These are phyloP conservation scores for Orbilia brochopaga DNA, from an alignment of 2,329 filamentous ascomycete genomes.

Conservation along the genomic window DNA sequence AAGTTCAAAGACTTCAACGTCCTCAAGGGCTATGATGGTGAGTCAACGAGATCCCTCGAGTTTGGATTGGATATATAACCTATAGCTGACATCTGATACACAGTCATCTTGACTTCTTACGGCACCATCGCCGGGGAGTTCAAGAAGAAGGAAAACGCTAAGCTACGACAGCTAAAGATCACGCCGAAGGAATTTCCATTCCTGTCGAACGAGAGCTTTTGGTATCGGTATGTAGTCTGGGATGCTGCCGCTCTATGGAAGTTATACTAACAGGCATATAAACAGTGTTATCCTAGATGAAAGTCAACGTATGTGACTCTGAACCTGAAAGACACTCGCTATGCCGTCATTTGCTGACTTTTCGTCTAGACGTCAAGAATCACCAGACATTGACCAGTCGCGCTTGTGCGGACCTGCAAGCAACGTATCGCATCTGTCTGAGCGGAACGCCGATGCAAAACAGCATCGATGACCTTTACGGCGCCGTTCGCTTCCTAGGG, in stretches of 20 bases:
- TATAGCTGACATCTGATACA: not conserved
- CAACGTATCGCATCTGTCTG: slow-evolving; percentile 73
- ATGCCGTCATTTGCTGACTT: slow-evolving; percentile 1
- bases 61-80: not conserved
- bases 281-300: slow-evolving; percentile 78
- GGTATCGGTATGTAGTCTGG: slow-evolving; percentile 31
- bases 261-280: slow-evolving; percentile 68
- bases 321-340: not conserved
- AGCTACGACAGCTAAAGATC: slow-evolving; percentile 63
- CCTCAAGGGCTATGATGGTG: slow-evolving; percentile 68
- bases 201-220: slow-evolving; percentile 29
- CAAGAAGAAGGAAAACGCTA: slow-evolving; percentile 67
- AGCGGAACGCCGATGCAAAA: slow-evolving; percentile 92
- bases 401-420: slow-evolving; percentile 66
- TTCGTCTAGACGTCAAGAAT: slow-evolving; percentile 72
- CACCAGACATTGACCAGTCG: slow-evolving; percentile 67
- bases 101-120: slow-evolving; percentile 77
- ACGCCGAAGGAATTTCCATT: slow-evolving; percentile 37
- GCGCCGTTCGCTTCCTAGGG: slow-evolving; percentile 75
- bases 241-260: slow-evolving; percentile 59
- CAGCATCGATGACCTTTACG: slow-evolving; percentile 75
- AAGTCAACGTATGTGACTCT: slow-evolving; percentile 63
- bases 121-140: slow-evolving; percentile 72
- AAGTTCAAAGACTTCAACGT: slow-evolving; percentile 65
- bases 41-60: slow-evolving; percentile 2